phyloP scores from a whole-genome alignment of 2,329 filamentous ascomycete species.

The Cladosporium sp. region DNA sequence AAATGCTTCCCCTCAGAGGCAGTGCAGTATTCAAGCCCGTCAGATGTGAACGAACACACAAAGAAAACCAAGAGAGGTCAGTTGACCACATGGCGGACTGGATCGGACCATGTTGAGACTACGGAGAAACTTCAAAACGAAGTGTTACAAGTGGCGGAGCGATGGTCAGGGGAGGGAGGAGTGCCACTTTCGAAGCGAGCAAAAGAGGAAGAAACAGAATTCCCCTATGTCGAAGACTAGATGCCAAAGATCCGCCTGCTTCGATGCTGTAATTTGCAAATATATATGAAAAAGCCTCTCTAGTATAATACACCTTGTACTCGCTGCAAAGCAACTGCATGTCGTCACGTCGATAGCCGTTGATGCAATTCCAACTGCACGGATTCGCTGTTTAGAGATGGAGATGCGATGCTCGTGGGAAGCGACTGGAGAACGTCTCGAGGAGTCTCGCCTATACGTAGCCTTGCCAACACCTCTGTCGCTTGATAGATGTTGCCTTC shows the following conservation, averaged over 20 bases:
- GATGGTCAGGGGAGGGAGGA: no score
- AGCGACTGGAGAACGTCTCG: not conserved
- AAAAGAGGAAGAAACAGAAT: no score
- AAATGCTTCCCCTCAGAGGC: no score
- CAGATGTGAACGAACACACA: no score
- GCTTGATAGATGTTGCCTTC: slow-evolving; percentile 26
- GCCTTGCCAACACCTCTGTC: slow-evolving; percentile 24
- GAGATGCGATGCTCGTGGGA: not conserved
- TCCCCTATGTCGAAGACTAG: not conserved
- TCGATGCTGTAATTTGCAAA: not conserved
- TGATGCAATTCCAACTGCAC: not conserved
- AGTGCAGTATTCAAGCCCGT: no score
- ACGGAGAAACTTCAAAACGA: no score
- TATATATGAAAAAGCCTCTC: not conserved
- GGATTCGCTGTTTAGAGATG: not conserved
- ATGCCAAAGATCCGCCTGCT: not conserved
- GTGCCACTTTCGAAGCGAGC: no score
- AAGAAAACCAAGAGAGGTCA: no score
- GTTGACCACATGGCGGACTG: no score
- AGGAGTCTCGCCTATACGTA: slow-evolving; percentile 26
- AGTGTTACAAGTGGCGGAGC: no score
- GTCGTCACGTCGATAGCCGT: not conserved
- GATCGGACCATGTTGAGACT: no score
- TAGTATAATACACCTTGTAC: not conserved
- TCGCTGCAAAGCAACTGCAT: not conserved